Percentiles rank a stretch among this genome's conserved stretches.
Conservation (phyloP, 164 flowering plant genomes). For the Warburgia ugandensis region DNA sequence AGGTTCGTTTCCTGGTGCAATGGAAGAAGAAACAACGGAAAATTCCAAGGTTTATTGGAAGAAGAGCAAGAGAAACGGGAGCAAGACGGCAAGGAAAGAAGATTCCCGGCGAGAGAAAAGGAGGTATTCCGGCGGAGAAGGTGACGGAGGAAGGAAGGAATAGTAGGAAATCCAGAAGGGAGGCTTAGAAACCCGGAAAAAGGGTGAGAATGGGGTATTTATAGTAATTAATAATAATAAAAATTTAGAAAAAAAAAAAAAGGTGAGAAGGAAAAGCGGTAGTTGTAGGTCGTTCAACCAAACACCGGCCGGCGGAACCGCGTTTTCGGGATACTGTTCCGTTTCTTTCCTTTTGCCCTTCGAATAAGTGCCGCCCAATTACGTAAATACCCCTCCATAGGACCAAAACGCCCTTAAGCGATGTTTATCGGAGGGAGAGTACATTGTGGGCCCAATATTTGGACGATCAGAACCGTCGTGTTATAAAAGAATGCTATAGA, state of each 20-base stretch:
- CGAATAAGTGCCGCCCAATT: not conserved
- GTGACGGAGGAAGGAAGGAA: slow-evolving; percentile 10
- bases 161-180: slow-evolving; percentile 13
- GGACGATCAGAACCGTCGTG: too few relatives aligned
- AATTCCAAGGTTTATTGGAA: not conserved
- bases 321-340: slow-evolving; percentile 18
- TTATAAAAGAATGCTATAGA: too few relatives aligned
- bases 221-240: slow-evolving; percentile 27
- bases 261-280: slow-evolving; percentile 32
- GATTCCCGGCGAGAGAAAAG: slow-evolving; percentile 27
- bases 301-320: slow-evolving; percentile 44
- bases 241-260: not conserved
- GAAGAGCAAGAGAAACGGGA: not conserved
- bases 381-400: not conserved
- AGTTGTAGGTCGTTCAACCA: slow-evolving; percentile 91
- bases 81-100: slow-evolving; percentile 8
- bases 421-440: too few relatives aligned
- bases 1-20: not conserved
- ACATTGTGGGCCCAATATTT: too few relatives aligned
- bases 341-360: not conserved
- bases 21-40: not conserved
- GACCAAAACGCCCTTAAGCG: too few relatives aligned
- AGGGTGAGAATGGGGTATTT: slow-evolving; percentile 31
- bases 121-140: slow-evolving; percentile 15
- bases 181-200: slow-evolving; percentile 41